Evolutionary conservation across 371 early-diverging fungal genomes (phyloP), one percentile per base, ranked within the genome.

Genomic region (Actinomucor elegans): DNA sequence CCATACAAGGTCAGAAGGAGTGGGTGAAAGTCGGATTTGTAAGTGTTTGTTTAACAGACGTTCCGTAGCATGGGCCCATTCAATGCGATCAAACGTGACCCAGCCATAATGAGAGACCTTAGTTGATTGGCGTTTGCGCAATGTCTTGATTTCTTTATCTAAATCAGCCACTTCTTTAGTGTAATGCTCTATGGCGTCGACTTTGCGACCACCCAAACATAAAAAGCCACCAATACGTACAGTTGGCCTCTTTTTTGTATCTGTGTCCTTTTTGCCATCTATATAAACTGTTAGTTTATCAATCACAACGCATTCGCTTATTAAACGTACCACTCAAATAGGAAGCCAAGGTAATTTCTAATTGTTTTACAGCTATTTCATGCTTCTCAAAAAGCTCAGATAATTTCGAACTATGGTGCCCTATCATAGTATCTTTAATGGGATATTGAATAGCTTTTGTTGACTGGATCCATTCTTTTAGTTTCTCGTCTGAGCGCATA

Each of bases 1-100:
- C 94, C 94, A 94, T 32, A 92, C 80, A 27, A 94, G 73, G 63
- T 93, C 89, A 28, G 81, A 73, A 33, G 92, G 89, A 12, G 83
- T 70, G n/a, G 94, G 93, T 15, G 88, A 79, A 6, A 84, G 58
- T 17, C 76, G 73, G 11, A 86, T 63, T 5, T 58, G 38, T 12
- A 65, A 52, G 23, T 59, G 24, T 10, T 49, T 36, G 2, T 42
- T 38, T 6, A 75, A 35, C 0, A 60, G 42, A 11, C 52, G 57
- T 31, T 64, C 56, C 7, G 67, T 55, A 6, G 61, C 55, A 56
- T 90, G 91, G 3, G 92, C 89, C 26, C 70, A 75, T 11, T 73
- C 66, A 52, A 89, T 83, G 12, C 72, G 75, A 20, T 75, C 70
- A 50, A 88, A 95, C 0, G 87, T 81, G 2, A 92, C 71, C 78